Evolutionary conservation across 2,329 filamentous ascomycete genomes (phyloP).

Genomic region (Trichoderma sp.): DNA sequence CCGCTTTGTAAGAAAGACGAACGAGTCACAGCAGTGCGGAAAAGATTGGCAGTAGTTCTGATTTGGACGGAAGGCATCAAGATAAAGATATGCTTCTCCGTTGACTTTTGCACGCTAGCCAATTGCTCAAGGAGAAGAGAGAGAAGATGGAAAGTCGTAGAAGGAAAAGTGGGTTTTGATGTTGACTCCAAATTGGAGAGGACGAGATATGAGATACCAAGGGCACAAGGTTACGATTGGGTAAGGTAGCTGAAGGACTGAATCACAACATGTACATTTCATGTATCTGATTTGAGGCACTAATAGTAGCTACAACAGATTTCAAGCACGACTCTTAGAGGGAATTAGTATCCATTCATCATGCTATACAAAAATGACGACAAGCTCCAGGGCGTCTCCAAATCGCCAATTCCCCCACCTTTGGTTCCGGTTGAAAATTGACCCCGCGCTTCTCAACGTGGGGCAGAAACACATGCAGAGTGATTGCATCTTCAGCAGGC

Average conservation of each 20-base stretch:
- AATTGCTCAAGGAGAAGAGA: not conserved
- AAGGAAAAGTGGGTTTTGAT: constrained; percentile 3
- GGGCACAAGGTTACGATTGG: not conserved
- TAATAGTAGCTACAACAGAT: not conserved
- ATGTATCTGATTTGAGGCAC: not conserved
- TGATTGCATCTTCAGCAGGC: not conserved
- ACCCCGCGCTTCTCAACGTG: constrained; percentile 15
- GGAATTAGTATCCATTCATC: constrained; percentile 1
- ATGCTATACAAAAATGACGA: constrained; percentile 1
- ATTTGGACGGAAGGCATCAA: constrained; percentile 2
- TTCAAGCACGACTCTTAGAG: not conserved
- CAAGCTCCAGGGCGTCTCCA: not conserved
- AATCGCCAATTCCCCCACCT: constrained; percentile 4
- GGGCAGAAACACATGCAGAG: not conserved
- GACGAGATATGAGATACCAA: not conserved
- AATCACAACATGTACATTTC: not conserved
- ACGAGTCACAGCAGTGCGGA: not conserved
- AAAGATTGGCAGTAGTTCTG: not conserved
- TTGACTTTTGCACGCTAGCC: not conserved
- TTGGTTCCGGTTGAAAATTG: not conserved
- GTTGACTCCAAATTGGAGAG: not conserved
- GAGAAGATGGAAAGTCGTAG: not conserved
- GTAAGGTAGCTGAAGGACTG: not conserved
- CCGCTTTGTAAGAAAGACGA: not conserved
- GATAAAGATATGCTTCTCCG: not conserved